Conservation (phyloP, 2,329 filamentous ascomycete species). For the Aspergillus pseudoterreus region DNA sequence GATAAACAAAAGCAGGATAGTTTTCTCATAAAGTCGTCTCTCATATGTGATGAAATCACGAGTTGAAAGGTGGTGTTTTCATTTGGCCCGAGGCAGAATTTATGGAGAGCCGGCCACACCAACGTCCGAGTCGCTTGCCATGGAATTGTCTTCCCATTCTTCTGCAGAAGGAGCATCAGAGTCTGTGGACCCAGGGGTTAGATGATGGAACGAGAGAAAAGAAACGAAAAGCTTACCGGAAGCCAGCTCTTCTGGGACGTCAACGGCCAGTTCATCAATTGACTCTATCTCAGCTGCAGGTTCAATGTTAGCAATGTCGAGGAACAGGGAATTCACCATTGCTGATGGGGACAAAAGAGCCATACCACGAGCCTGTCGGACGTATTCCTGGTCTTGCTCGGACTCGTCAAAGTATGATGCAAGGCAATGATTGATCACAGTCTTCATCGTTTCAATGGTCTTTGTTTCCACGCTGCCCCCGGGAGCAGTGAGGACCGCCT, state of each 20-base stretch:
- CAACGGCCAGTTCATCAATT: conserved; percentile 34
- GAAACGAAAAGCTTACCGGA: conserved; percentile 33
- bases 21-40: conserved; percentile 23
- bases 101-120: conserved; percentile 36
- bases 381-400: conserved; percentile 33
- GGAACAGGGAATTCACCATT: neutral
- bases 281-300: conserved; percentile 26
- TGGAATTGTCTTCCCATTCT: conserved; percentile 42
- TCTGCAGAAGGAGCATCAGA: conserved; percentile 40
- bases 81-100: conserved; percentile 2
- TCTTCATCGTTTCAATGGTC: conserved; percentile 33
- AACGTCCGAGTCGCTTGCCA: conserved; percentile 41
- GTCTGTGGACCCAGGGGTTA: conserved; percentile 26
- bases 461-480: conserved; percentile 31
- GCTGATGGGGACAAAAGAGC: neutral
- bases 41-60: conserved; percentile 22
- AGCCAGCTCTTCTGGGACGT: conserved; percentile 36
- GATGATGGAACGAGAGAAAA: conserved; percentile 15
- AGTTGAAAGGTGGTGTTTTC: conserved; percentile 1
- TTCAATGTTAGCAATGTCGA: conserved; percentile 1
- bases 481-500: conserved; percentile 25
- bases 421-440: conserved; percentile 38
- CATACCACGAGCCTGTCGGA: conserved; percentile 35
- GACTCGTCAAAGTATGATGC: conserved; percentile 34
- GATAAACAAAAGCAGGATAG: conserved; percentile 3